A percentile compares a stretch with the other conserved stretches of the same genome.
Conservation (phyloP, 768 basidiomycete genomes). For the Lactarius psammicola region DNA sequence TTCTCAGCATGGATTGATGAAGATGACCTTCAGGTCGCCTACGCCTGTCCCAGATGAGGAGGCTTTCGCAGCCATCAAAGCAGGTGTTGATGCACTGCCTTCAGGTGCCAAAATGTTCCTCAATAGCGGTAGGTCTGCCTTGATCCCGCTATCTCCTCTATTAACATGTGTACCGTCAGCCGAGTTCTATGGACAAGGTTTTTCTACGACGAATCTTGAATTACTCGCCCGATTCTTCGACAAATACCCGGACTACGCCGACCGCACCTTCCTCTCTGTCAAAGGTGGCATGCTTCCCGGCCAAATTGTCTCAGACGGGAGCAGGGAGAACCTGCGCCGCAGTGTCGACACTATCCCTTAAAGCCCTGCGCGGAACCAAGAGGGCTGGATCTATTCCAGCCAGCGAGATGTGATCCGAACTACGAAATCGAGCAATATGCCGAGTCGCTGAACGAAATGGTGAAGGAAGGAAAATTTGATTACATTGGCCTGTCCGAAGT, state of each 20-base stretch:
- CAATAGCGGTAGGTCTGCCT: slow-evolving; percentile 44
- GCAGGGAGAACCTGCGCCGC: slow-evolving; percentile 45
- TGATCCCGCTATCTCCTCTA: background rate
- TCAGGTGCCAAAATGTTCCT: slow-evolving; percentile 49
- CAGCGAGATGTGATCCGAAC: slow-evolving; percentile 47
- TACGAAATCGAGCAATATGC: slow-evolving; percentile 48
- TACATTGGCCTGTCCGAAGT: slow-evolving; percentile 61
- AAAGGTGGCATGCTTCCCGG: slow-evolving; percentile 38
- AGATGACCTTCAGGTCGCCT: slow-evolving; percentile 54
- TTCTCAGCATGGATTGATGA: slow-evolving; percentile 51
- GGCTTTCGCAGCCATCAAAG: slow-evolving; percentile 61
- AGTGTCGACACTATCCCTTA: slow-evolving; percentile 47
- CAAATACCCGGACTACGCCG: slow-evolving; percentile 44
- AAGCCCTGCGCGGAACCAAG: slow-evolving; percentile 49
- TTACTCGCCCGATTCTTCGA: slow-evolving; percentile 51
- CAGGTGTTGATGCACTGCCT: slow-evolving; percentile 44
- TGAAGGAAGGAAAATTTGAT: slow-evolving; percentile 56
- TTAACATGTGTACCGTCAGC: slow-evolving; percentile 32
- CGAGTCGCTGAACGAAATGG: slow-evolving; percentile 42
- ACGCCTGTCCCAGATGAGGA: slow-evolving; percentile 53
- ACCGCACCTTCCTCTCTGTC: slow-evolving; percentile 48
- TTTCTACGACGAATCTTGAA: slow-evolving; percentile 45
- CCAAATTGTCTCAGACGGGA: slow-evolving; percentile 30
- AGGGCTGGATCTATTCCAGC: slow-evolving; percentile 60
- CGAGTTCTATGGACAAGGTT: slow-evolving; percentile 55